phyloP scores from a whole-genome alignment of 2,329 filamentous ascomycete genomes.

The Alternaria atra region DNA sequence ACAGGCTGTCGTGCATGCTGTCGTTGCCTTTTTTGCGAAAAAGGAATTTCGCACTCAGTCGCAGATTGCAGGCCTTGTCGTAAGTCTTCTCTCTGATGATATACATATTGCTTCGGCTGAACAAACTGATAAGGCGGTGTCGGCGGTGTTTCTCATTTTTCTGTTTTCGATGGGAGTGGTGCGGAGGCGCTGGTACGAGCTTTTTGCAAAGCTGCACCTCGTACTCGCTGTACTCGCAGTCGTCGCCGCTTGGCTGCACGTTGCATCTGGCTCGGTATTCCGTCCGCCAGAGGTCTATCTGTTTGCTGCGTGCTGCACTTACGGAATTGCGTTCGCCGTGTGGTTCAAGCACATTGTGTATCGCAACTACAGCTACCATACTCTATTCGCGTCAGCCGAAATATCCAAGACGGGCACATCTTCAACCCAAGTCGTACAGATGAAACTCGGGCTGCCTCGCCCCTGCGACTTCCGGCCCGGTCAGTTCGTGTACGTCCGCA shows the following conservation, averaged over 20 bases:
- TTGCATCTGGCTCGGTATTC: constrained; percentile 1
- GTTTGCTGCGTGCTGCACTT: constrained; percentile 1
- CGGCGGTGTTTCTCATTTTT: neutral
- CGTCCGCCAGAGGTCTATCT: neutral
- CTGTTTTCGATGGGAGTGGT: neutral
- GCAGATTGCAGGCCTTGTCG: neutral
- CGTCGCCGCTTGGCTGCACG: neutral
- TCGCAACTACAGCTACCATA: neutral
- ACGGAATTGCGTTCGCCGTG: neutral
- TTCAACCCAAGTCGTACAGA: neutral
- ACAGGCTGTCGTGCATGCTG: neutral
- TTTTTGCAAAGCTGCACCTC: constrained; percentile 3
- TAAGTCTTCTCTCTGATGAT: neutral
- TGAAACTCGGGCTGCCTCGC: neutral
- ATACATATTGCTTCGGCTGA: neutral
- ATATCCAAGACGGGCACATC: neutral
- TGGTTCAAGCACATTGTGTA: constrained; percentile 5
- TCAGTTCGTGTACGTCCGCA: constrained; percentile 1
- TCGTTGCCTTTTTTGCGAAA: neutral
- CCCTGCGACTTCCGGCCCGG: neutral
- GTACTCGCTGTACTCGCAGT: neutral
- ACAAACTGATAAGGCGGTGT: neutral
- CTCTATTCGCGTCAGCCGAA: neutral
- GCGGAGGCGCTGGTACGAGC: neutral
- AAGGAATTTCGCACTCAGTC: neutral